Conservation (phyloP, 208 protist genomes). For the Leishmania tarentolae region DNA sequence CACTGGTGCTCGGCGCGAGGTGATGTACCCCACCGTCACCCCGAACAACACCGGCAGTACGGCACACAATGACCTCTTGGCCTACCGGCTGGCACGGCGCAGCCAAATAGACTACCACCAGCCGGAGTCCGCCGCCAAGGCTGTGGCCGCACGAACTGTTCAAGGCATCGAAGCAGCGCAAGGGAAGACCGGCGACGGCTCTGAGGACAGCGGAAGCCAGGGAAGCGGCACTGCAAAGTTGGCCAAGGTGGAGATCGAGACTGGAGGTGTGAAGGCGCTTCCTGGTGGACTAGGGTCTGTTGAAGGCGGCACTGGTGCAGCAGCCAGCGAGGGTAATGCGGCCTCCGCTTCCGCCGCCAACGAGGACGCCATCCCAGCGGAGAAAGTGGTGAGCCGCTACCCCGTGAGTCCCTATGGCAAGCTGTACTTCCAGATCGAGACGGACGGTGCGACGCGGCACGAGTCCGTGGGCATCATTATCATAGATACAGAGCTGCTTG, state of each 20-base stretch:
- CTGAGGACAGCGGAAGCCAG: constrained; percentile 5
- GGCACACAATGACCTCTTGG: constrained; percentile 15
- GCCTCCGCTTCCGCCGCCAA: constrained; percentile 10
- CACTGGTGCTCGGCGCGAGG: constrained; percentile 23
- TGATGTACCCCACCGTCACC: constrained; percentile 25
- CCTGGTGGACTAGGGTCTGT: neutral
- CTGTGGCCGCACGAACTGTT: constrained; percentile 25
- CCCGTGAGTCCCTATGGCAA: constrained; percentile 79
- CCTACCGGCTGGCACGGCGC: constrained; percentile 44
- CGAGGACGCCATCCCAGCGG: constrained; percentile 23
- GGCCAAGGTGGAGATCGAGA: constrained; percentile 15
- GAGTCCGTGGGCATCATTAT: constrained; percentile 86
- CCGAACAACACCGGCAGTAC: constrained; percentile 1
- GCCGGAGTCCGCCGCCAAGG: constrained; percentile 38
- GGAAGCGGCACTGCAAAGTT: constrained; percentile 5
- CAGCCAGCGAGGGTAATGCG: constrained; percentile 1
- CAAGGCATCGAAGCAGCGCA: constrained; percentile 19
- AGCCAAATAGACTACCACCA: constrained; percentile 79
- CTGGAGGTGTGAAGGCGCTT: constrained; percentile 6
- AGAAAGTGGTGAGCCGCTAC: constrained; percentile 57
- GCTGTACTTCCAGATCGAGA: constrained; percentile 89
- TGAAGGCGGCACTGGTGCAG: neutral
- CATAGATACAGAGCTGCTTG: constrained; percentile 63
- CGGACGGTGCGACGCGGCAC: constrained; percentile 80
- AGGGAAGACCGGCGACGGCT: constrained; percentile 16